These are phyloP conservation scores for Saccharomyces hybrid DNA, from an alignment of 1,139 yeast species.

Conservation along the genomic window DNA sequence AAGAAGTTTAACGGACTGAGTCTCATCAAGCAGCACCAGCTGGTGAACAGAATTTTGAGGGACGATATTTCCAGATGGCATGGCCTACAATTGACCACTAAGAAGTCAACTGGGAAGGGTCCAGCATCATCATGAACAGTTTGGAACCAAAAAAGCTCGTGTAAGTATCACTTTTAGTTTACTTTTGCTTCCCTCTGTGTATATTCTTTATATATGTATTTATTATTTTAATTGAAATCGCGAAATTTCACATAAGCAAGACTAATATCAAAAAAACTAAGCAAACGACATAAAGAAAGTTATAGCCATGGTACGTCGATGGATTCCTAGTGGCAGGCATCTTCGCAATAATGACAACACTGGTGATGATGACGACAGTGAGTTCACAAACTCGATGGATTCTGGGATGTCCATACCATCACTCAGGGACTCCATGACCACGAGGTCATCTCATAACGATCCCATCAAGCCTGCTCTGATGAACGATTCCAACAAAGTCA, in stretches of 20 bases:
- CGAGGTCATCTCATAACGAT: background rate
- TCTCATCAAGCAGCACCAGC: conserved; percentile 84
- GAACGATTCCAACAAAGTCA: conserved; percentile 3
- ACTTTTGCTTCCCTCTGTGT: background rate
- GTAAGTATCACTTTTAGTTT: background rate
- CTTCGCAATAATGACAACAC: background rate
- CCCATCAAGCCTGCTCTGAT: background rate
- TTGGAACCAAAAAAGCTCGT: background rate
- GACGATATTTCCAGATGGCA: conserved; percentile 93
- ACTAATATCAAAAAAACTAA: background rate
- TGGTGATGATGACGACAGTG: background rate
- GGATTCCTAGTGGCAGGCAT: background rate
- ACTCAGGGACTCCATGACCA: background rate
- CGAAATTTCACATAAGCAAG: background rate
- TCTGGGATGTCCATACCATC: background rate
- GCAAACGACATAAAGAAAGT: background rate
- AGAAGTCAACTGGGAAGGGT: conserved; percentile 33
- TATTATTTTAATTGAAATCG: background rate
- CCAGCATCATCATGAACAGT: background rate
- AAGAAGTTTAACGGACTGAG: conserved; percentile 67
- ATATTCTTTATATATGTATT: background rate
- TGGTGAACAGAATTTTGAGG: conserved; percentile 73
- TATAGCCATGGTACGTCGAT: background rate
- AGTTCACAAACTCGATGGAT: background rate
- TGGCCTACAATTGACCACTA: conserved; percentile 80